A percentile compares a stretch with the other conserved stretches of the same genome.
These are phyloP conservation scores for Simmondsia chinensis DNA, from an alignment of 148 eudicot species.

Conservation along the genomic window DNA sequence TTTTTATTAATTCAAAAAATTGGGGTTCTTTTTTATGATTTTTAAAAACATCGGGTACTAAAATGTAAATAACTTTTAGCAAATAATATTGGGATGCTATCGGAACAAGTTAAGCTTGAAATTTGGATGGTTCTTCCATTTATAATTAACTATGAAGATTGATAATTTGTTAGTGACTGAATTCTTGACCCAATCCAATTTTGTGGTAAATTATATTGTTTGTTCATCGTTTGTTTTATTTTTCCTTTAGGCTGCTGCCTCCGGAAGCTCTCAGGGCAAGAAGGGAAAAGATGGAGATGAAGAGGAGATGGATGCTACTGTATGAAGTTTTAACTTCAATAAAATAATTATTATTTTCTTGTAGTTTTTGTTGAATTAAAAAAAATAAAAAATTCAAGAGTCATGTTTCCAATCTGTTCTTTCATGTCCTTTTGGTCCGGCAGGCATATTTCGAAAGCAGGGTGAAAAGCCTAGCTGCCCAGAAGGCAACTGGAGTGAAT, in stretches of 20 bases:
- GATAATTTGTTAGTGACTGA: neutral
- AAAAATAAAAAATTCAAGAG: neutral
- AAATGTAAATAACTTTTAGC: too few species aligned
- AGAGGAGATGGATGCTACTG: constrained; percentile 93
- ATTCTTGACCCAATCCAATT: neutral
- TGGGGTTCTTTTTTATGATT: too few species aligned
- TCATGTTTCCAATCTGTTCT: neutral
- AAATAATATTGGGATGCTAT: too few species aligned
- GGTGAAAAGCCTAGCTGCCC: constrained; percentile 53
- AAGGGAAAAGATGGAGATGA: constrained; percentile 63
- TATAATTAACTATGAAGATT: too few species aligned
- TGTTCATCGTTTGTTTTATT: neutral
- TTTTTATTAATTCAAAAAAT: too few species aligned
- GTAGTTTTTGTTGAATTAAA: neutral
- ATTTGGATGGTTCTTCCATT: too few species aligned
- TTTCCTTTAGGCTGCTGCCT: constrained; percentile 35
- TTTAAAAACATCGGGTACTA: too few species aligned
- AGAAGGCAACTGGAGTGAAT: constrained; percentile 59
- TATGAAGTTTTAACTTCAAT: constrained; percentile 10
- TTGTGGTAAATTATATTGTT: neutral
- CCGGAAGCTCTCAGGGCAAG: constrained; percentile 31
- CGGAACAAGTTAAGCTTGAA: too few species aligned
- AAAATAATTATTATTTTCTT: neutral
- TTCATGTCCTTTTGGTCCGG: constrained; percentile 9
- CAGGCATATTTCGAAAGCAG: constrained; percentile 93